Percentiles rank a stretch among this genome's conserved stretches.
These are phyloP conservation scores for Tubosaeta sp. DNA, from an alignment of 768 basidiomycete genomes.

Conservation along the genomic window DNA sequence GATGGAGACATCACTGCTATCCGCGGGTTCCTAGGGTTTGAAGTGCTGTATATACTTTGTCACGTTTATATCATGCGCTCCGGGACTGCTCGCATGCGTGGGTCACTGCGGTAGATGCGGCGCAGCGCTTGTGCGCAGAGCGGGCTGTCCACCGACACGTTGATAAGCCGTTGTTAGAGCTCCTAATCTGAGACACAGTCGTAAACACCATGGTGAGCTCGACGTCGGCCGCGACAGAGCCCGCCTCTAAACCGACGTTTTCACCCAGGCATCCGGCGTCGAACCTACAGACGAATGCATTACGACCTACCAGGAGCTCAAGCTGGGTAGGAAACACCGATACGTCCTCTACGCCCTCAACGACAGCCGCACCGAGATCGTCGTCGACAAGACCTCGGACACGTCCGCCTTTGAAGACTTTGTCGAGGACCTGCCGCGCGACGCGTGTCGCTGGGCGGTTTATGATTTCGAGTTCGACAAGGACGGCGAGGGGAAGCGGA, in stretches of 20 bases:
- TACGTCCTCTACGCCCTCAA: slow-evolving; percentile 81
- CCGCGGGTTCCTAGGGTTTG: background rate
- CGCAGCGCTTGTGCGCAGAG: slow-evolving; percentile 12
- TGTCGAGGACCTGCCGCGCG: slow-evolving; percentile 64
- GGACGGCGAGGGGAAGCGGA: slow-evolving; percentile 60
- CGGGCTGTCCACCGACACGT: background rate
- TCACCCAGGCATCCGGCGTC: slow-evolving; percentile 34
- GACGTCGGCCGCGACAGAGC: background rate
- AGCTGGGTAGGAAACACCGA: slow-evolving; percentile 51
- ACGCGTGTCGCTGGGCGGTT: slow-evolving; percentile 82
- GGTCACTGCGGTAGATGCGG: slow-evolving; percentile 5
- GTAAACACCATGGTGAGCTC: slow-evolving; percentile 24
- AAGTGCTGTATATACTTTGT: slow-evolving; percentile 7
- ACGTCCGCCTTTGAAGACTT: slow-evolving; percentile 66
- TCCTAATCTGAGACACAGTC: slow-evolving; percentile 11
- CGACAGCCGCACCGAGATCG: slow-evolving; percentile 60
- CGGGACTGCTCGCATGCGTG: background rate
- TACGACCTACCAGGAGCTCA: slow-evolving; percentile 18
- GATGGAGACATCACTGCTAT: background rate
- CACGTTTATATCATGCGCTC: background rate
- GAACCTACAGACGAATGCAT: slow-evolving; percentile 51
- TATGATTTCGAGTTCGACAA: slow-evolving; percentile 87
- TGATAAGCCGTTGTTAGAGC: slow-evolving; percentile 13
- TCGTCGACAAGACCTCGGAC: slow-evolving; percentile 64
- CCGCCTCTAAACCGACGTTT: background rate